These are phyloP conservation scores for Vaccinium macrocarpon DNA, from an alignment of 148 eudicot genomes.

Conservation along the genomic window DNA sequence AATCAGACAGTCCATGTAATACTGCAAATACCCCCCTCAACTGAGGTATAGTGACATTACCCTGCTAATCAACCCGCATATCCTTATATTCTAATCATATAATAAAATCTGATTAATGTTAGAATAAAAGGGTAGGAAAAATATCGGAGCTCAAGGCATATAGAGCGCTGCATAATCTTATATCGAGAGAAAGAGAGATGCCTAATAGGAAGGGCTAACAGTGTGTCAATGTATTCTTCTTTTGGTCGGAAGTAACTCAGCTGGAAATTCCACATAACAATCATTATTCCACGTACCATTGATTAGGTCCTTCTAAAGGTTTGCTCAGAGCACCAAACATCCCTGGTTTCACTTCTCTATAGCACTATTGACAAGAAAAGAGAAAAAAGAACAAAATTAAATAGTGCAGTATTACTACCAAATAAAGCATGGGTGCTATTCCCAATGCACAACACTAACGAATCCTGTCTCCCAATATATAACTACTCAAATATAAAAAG, in stretches of 20 bases:
- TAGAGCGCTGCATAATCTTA: neutral
- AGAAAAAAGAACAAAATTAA: neutral
- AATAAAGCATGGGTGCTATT: slow-evolving; percentile 1
- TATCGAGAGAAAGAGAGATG: neutral
- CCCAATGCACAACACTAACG: neutral
- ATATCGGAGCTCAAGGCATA: neutral
- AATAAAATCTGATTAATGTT: neutral
- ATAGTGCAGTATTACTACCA: neutral
- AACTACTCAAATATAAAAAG: neutral
- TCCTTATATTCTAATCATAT: neutral
- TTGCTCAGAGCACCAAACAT: slow-evolving; percentile 66
- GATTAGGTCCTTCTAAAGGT: slow-evolving; percentile 71
- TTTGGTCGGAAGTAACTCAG: neutral
- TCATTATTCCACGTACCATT: slow-evolving; percentile 52
- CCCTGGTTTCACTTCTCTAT: slow-evolving; percentile 66
- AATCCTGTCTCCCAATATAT: neutral
- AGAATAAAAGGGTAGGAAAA: neutral
- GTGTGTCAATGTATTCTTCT: neutral
- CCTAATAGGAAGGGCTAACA: neutral
- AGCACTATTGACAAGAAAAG: slow-evolving; percentile 46
- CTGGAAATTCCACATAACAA: neutral
- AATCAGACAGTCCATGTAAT: neutral
- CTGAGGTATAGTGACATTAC: neutral
- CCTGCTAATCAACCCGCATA: neutral
- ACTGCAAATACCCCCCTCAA: neutral